Evolutionary conservation across 164 flowering plant genomes (phyloP).

Genomic region (Kalanchoe fedtschenkoi): DNA sequence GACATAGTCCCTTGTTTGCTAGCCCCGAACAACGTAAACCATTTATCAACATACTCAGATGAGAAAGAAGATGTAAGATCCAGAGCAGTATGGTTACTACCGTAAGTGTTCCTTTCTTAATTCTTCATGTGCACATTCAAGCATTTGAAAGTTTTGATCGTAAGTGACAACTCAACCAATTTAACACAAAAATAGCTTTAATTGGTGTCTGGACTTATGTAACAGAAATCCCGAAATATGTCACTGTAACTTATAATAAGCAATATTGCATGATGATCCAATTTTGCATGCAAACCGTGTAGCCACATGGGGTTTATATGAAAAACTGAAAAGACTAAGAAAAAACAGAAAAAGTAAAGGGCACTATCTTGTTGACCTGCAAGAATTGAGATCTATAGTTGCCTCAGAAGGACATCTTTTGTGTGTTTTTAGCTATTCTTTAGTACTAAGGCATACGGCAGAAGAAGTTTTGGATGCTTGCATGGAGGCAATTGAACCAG

Average conservation of each 20-base stretch:
- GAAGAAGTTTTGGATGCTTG: conserved; percentile 90
- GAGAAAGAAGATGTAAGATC: conserved; percentile 24
- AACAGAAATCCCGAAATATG: too few relatives aligned
- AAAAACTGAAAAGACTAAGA: too few relatives aligned
- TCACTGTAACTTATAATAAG: too few relatives aligned
- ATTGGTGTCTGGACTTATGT: too few relatives aligned
- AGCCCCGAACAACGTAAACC: conserved; percentile 32
- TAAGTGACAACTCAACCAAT: not conserved
- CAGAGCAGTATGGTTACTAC: conserved; percentile 66
- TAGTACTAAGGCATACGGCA: conserved; percentile 80
- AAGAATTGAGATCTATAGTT: not conserved
- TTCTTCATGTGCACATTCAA: not conserved
- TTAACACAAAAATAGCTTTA: not conserved
- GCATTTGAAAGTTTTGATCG: not conserved
- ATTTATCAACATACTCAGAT: conserved; percentile 12
- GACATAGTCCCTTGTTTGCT: conserved; percentile 84
- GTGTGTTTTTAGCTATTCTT: conserved; percentile 47
- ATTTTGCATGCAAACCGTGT: not conserved
- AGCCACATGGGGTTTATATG: not conserved
- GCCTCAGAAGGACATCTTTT: not conserved
- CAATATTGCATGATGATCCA: too few relatives aligned
- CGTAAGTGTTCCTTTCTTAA: conserved; percentile 38
- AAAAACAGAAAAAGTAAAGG: too few relatives aligned
- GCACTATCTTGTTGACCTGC: too few relatives aligned
- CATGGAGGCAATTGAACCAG: conserved; percentile 62